A percentile compares a stretch with the other conserved stretches of the same genome.
phyloP scores from a whole-genome alignment of 2,329 filamentous ascomycete species.

The Pyrenophora graminea region DNA sequence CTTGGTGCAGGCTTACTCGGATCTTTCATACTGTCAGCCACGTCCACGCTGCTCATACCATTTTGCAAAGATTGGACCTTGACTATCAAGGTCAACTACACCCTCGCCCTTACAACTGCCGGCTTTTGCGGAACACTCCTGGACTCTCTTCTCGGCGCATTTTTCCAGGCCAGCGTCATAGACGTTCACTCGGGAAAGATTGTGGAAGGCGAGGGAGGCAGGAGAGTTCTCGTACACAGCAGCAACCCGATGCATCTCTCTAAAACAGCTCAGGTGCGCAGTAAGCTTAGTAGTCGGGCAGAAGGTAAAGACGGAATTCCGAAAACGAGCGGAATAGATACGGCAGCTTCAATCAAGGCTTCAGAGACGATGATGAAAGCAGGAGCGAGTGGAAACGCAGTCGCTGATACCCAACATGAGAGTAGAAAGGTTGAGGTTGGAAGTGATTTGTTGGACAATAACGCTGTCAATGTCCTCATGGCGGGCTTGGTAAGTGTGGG shows the following conservation, averaged over 20 bases:
- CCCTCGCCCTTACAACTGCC: conserved; percentile 66
- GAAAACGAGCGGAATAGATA: conserved; percentile 36
- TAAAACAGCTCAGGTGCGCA: conserved; percentile 39
- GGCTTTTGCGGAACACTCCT: conserved; percentile 80
- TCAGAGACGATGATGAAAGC: conserved; percentile 42
- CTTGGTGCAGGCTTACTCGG: conserved; percentile 74
- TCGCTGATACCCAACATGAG: conserved; percentile 47
- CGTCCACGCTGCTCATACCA: conserved; percentile 69
- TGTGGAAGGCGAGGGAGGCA: conserved; percentile 81
- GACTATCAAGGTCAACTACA: conserved; percentile 44
- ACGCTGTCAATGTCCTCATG: conserved; percentile 94
- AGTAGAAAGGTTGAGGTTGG: conserved; percentile 64
- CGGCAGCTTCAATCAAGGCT: conserved; percentile 23
- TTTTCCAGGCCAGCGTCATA: conserved; percentile 83
- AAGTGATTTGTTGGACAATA: conserved; percentile 84
- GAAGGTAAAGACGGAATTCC: conserved; percentile 45
- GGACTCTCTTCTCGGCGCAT: conserved; percentile 83
- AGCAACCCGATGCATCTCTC: conserved; percentile 36
- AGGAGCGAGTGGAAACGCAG: conserved; percentile 26
- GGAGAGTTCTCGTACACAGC: conserved; percentile 54
- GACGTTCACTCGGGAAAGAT: conserved; percentile 85
- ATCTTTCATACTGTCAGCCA: conserved; percentile 69
- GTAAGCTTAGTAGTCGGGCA: conserved; percentile 49
- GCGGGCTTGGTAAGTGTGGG: conserved; percentile 78
- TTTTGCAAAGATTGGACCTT: conserved; percentile 59